Evolutionary conservation across 805 yeast species (phyloP).

Genomic region (Kazachstania africana): DNA sequence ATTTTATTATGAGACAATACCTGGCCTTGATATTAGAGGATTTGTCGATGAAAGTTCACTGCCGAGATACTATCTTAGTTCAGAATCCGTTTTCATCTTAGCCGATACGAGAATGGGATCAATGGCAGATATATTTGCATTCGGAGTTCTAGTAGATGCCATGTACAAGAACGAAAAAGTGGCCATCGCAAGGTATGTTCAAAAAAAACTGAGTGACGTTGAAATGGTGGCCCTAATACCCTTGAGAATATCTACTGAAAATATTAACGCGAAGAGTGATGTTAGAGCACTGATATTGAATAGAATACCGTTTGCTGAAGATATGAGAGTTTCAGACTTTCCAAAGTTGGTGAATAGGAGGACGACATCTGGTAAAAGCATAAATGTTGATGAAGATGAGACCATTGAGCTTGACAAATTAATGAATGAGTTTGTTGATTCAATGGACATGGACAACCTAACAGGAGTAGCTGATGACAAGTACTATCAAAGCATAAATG

Average conservation of each 20-base stretch:
- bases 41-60: conserved; percentile 35
- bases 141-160: conserved; percentile 40
- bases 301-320: conserved; percentile 64
- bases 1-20: conserved; percentile 29
- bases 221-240: conserved; percentile 49
- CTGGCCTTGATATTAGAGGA: conserved; percentile 57
- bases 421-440: conserved; percentile 35
- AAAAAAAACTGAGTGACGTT: conserved; percentile 36
- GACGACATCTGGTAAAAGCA: conserved; percentile 24
- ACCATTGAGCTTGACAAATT: conserved; percentile 29
- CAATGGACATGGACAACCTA: conserved; percentile 31
- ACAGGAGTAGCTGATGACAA: conserved; percentile 8
- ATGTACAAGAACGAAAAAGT: conserved; percentile 36
- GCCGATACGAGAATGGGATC: conserved; percentile 27
- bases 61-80: conserved; percentile 48
- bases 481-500: conserved; percentile 12
- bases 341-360: conserved; percentile 27
- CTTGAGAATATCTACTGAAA: conserved; percentile 6
- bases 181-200: conserved; percentile 56
- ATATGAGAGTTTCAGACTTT: conserved; percentile 51
- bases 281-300: conserved; percentile 36
- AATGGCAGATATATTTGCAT: conserved; percentile 29
- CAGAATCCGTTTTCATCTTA: conserved; percentile 46
- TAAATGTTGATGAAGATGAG: conserved; percentile 12
- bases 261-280: conserved; percentile 5